Percentiles rank a stretch among this genome's conserved stretches.
These are phyloP conservation scores for Cutaneotrichosporon sp. DNA, from an alignment of 1,284 basidiomycete genomes.

Conservation along the genomic window DNA sequence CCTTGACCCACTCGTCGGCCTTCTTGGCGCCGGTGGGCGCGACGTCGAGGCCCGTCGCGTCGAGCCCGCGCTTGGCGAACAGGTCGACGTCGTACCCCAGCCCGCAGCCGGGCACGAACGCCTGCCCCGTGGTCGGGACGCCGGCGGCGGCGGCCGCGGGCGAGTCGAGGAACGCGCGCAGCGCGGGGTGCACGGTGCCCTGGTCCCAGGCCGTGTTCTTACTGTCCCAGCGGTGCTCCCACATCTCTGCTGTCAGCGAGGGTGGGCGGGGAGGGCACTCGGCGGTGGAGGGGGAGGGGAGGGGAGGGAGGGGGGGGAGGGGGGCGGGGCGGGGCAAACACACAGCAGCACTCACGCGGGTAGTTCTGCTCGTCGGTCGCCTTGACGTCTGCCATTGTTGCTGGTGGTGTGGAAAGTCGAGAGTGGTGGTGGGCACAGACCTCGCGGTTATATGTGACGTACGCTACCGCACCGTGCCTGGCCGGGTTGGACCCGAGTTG, in stretches of 20 bases:
- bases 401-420: not conserved
- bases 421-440: not conserved
- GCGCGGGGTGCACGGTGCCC: slow-evolving; percentile 60
- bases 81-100: slow-evolving; percentile 70
- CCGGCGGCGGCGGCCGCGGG: slow-evolving; percentile 51
- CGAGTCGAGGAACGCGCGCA: slow-evolving; percentile 61
- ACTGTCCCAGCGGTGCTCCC: slow-evolving; percentile 50
- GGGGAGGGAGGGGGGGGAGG: too few species aligned
- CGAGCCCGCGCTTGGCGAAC: slow-evolving; percentile 58
- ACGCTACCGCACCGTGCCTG: not conserved
- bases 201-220: slow-evolving; percentile 59
- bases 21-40: slow-evolving; percentile 60
- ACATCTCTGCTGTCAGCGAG: slow-evolving; percentile 19
- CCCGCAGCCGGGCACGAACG: slow-evolving; percentile 72
- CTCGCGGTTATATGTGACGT: too few species aligned
- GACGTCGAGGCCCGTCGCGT: slow-evolving; percentile 62
- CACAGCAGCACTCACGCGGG: slow-evolving; percentile 15
- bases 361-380: slow-evolving; percentile 21
- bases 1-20: slow-evolving; percentile 58
- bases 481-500: too few species aligned
- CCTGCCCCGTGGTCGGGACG: slow-evolving; percentile 61
- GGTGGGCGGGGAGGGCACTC: not conserved
- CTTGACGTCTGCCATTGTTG: slow-evolving; percentile 5
- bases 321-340: too few species aligned
- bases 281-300: not conserved